A percentile compares a stretch with the other conserved stretches of the same genome.
Conservation (phyloP, 257 asterid genomes). For the Nicotiana attenuata region DNA sequence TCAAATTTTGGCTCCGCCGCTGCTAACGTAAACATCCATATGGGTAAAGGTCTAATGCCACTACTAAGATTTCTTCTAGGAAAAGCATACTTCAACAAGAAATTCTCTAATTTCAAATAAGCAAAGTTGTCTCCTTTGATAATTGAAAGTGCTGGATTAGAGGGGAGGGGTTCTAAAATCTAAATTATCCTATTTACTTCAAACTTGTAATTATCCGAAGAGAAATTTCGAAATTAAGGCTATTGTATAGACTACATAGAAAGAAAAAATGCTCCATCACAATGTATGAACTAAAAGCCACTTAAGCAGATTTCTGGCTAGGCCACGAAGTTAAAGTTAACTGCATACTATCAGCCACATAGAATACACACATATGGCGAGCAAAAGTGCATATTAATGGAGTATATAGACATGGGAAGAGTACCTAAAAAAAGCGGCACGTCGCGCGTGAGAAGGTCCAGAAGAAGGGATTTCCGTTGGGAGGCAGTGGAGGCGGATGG, state of each 20-base stretch:
- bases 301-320: not conserved
- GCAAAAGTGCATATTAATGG: not conserved
- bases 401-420: not conserved
- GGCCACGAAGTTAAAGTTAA: too few relatives aligned
- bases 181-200: not conserved
- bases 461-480: conserved; percentile 66
- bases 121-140: too few relatives aligned
- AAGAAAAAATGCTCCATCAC: not conserved
- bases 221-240: not conserved
- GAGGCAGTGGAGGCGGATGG: conserved; percentile 56
- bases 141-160: too few relatives aligned
- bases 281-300: not conserved
- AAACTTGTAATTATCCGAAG: not conserved
- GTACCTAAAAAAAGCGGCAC: conserved; percentile 83
- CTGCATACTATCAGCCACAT: not conserved
- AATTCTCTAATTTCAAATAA: not conserved
- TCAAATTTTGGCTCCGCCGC: too few relatives aligned
- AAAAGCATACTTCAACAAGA: not conserved
- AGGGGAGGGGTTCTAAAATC: too few relatives aligned
- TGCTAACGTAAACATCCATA: too few relatives aligned
- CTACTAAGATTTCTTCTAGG: not conserved
- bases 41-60: not conserved
- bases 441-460: conserved; percentile 71
- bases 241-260: not conserved
- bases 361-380: not conserved